A percentile compares a stretch with the other conserved stretches of the same genome.
Evolutionary conservation across 176 grass and related monocot genomes (phyloP).

Genomic region (Eragrostis nindensis): DNA sequence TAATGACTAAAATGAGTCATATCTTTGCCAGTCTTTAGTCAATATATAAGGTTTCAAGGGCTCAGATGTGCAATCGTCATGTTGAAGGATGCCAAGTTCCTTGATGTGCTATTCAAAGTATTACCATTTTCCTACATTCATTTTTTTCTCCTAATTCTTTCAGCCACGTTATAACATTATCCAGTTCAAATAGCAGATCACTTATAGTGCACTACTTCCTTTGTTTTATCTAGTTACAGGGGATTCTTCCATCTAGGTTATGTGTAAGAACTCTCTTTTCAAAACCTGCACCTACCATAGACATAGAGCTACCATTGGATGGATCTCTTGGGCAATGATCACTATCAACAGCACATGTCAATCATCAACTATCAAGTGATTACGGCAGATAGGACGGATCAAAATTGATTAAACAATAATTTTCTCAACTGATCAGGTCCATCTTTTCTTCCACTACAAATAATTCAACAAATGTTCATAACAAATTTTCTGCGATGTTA

Average conservation of each 20-base stretch:
- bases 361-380: neutral
- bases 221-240: neutral
- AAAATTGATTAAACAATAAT: neutral
- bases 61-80: neutral
- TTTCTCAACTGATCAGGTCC: neutral
- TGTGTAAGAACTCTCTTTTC: neutral
- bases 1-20: neutral
- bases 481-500: slow-evolving; percentile 7
- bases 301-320: slow-evolving; percentile 8
- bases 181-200: neutral
- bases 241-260: neutral
- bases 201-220: neutral
- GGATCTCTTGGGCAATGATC: neutral
- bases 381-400: neutral
- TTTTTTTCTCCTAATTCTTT: neutral
- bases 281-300: neutral
- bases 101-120: neutral
- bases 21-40: neutral
- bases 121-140: slow-evolving; percentile 11
- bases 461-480: neutral
- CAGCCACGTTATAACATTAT: neutral
- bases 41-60: neutral
- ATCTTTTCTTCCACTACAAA: slow-evolving; percentile 8
- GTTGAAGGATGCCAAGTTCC: neutral
- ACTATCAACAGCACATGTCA: neutral